phyloP scores from a whole-genome alignment of 169 alveolate genomes.

The Eimeria maxima region DNA sequence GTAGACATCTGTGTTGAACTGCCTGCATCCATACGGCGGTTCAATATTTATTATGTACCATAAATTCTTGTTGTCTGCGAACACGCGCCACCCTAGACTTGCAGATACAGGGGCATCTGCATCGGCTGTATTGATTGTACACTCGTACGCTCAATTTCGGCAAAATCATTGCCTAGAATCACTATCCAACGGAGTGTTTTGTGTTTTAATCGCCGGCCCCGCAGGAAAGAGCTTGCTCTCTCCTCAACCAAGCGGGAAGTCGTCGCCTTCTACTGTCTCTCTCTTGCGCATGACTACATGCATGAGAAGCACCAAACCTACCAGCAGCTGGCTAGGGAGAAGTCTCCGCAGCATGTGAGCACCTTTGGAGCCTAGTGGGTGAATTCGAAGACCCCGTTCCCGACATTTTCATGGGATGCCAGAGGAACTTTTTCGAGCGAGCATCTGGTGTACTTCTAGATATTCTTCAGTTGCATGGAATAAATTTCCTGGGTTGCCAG shows the following conservation, averaged over 20 bases:
- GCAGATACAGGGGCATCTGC: neutral
- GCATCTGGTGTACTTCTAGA: neutral
- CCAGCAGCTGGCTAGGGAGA: slow-evolving; percentile 9
- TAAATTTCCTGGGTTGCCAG: neutral
- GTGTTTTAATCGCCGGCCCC: neutral
- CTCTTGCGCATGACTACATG: neutral
- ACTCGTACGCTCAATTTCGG: too few species aligned
- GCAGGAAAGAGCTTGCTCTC: slow-evolving; percentile 18
- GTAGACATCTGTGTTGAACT: neutral
- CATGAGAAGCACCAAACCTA: neutral
- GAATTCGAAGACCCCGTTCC: neutral
- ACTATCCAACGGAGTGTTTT: neutral
- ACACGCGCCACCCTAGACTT: neutral
- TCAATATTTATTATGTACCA: neutral
- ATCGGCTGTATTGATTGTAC: neutral
- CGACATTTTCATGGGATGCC: neutral
- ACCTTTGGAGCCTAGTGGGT: neutral
- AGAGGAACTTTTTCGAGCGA: neutral
- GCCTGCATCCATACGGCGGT: neutral
- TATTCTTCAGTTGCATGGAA: neutral
- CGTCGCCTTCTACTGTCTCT: slow-evolving; percentile 28
- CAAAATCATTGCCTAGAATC: neutral
- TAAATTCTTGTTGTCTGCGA: neutral
- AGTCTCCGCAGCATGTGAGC: slow-evolving; percentile 31
- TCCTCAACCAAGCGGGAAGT: neutral